Base-by-base conservation (phyloP, 2,329 filamentous ascomycete genomes). In the Phaeosphaeria sp. region DNA sequence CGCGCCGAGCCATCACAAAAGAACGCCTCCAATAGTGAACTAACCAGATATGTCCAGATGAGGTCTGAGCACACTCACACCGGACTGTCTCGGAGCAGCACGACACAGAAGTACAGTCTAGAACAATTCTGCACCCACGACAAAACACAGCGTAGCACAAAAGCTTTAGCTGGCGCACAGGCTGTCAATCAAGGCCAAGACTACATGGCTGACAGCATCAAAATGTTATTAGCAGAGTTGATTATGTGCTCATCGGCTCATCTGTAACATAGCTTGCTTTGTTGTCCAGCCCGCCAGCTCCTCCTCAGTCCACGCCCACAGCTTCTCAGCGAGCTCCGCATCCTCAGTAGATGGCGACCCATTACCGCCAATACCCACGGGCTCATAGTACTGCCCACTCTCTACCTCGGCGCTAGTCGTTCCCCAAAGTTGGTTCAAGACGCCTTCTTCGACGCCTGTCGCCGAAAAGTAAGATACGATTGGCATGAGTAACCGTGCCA, bases 271-370 rank as follows among this genome's bases (percentile, higher is more conserved):
- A 36, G 23, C 9, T 9, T 27, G 25, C 25, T 5, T 27, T 27
- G 25, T 27, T 27, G 25, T 9, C 25, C 25, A 27, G 25, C 25
- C 25, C 25, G 4, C 25, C 25, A 27, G 25, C 9, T 27, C 25
- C 25, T 27, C 9, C 25, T 68, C 63, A 1, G 64, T 67, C 65
- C 64, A 71, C 10, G 60, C 52, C 65, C 62, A 67, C 36, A 71
- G 43, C 22, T 44, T 53, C 22, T 52, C 50, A 0, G 49, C 52
- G 21, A 68, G 42, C 23, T 50, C 44, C 15, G 42, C 39, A 54
- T 66, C 62, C 36, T 54, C 58, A 13, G 50, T 52, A 46, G 44
- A 50, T 2, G 30, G 39, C 9, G 23, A 50, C 20, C 54, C 64
- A 23, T 49, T 57, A 3, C 57, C 58, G 1, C 39, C 5, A n/a